These are phyloP conservation scores for Dryas drummondii DNA, from an alignment of 306 rosid species.

Conservation along the genomic window DNA sequence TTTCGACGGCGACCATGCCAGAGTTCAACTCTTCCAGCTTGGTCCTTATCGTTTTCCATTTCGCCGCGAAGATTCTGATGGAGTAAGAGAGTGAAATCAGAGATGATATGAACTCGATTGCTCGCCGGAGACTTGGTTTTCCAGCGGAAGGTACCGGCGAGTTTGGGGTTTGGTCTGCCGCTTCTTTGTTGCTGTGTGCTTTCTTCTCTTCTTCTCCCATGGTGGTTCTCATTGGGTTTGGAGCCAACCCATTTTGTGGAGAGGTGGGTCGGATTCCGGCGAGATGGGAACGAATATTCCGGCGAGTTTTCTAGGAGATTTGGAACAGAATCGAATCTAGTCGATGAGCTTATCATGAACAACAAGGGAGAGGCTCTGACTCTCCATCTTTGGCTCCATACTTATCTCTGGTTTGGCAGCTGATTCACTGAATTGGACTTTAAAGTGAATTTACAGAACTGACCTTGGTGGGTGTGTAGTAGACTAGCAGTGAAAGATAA, in stretches of 20 bases:
- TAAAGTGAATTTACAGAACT: slow-evolving; percentile 21
- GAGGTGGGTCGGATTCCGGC: slow-evolving; percentile 6
- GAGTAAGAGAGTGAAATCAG: slow-evolving; percentile 64
- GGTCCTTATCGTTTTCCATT: slow-evolving; percentile 65
- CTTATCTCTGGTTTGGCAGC: slow-evolving; percentile 44
- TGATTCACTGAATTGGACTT: slow-evolving; percentile 30
- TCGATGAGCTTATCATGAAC: slow-evolving; percentile 16
- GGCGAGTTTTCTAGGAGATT: slow-evolving; percentile 23
- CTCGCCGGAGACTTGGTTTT: slow-evolving; percentile 39
- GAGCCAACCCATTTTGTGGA: slow-evolving; percentile 44
- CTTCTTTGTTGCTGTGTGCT: slow-evolving; percentile 14
- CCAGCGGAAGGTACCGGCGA: slow-evolving; percentile 36
- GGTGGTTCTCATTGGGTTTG: slow-evolving; percentile 33
- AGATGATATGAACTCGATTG: slow-evolving; percentile 43
- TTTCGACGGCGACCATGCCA: slow-evolving; percentile 54
- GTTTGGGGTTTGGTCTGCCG: slow-evolving; percentile 22
- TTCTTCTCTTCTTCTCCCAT: slow-evolving; percentile 48
- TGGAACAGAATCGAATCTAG: slow-evolving; percentile 23
- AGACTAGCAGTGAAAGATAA: not conserved
- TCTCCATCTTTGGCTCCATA: slow-evolving; percentile 17
- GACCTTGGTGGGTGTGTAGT: slow-evolving; percentile 20
- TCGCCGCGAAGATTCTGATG: slow-evolving; percentile 64
- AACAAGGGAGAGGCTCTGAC: slow-evolving; percentile 20
- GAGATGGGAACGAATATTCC: slow-evolving; percentile 31
- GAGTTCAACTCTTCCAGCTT: slow-evolving; percentile 70